These are phyloP conservation scores for Pestalotiopsis fici DNA, from an alignment of 2,329 filamentous ascomycete species.

Conservation along the genomic window DNA sequence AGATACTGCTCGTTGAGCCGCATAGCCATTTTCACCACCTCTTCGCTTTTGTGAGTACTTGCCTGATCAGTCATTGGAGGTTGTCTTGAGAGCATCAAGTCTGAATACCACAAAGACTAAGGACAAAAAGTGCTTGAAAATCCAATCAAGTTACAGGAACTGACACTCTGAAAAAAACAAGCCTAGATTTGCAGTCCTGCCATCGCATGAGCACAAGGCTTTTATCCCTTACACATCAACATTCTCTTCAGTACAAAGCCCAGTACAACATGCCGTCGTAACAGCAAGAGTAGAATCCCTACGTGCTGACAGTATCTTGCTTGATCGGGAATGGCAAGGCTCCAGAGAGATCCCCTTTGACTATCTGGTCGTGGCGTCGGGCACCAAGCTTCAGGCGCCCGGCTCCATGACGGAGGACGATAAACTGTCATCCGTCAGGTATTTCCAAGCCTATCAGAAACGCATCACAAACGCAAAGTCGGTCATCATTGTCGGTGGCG, in stretches of 20 bases:
- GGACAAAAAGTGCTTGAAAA: neutral
- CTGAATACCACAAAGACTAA: neutral
- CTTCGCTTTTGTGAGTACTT: constrained; percentile 39
- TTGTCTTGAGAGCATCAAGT: neutral
- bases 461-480: constrained; percentile 28
- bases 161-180: constrained; percentile 8
- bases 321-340: constrained; percentile 34
- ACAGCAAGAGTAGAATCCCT: constrained; percentile 34
- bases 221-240: constrained; percentile 47
- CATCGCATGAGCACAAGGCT: constrained; percentile 43
- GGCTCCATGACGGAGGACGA: constrained; percentile 34
- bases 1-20: constrained; percentile 45
- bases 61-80: neutral
- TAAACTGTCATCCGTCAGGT: constrained; percentile 31
- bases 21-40: constrained; percentile 51
- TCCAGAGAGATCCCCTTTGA: constrained; percentile 37
- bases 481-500: constrained; percentile 41
- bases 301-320: constrained; percentile 28
- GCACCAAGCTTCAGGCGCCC: constrained; percentile 35
- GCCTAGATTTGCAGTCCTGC: constrained; percentile 45
- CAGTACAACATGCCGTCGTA: constrained; percentile 31
- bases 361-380: constrained; percentile 46
- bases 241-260: constrained; percentile 28
- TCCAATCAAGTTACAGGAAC: neutral
- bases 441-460: constrained; percentile 34